These are phyloP conservation scores for Phytophthora multivora DNA, from an alignment of 352 stramenopile genomes.

Conservation along the genomic window DNA sequence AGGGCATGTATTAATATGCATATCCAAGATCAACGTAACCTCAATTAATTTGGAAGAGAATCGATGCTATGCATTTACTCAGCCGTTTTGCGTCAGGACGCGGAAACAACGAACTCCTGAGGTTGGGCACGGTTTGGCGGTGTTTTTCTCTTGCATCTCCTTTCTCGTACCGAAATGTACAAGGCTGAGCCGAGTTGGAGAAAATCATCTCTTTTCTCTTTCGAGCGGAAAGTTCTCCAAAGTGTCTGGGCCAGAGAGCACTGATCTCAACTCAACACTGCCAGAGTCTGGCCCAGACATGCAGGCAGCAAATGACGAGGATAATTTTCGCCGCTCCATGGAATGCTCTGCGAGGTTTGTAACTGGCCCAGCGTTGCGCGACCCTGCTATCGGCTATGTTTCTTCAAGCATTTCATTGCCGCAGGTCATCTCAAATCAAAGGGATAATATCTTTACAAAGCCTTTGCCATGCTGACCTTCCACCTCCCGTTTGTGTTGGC, in stretches of 20 bases:
- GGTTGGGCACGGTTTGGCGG: no score
- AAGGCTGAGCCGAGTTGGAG: no score
- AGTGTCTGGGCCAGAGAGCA: background rate
- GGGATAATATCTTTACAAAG: background rate
- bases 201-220: no score
- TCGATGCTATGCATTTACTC: no score
- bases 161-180: no score
- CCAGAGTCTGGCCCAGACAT: conserved; percentile 1
- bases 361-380: background rate
- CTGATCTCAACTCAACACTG: no score
- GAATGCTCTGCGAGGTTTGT: conserved; percentile 5
- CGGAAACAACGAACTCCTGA: no score
- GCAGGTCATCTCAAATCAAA: conserved; percentile 6
- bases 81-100: no score
- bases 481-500: conserved; percentile 12
- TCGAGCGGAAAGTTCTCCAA: background rate
- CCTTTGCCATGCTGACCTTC: background rate
- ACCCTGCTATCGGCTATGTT: conserved; percentile 14
- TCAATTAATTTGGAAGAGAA: no score
- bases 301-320: conserved; percentile 20
- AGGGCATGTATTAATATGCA: no score
- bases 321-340: conserved; percentile 29
- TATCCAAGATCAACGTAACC: no score
- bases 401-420: background rate
- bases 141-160: no score